These are phyloP conservation scores for Colletotrichum sp. DNA, from an alignment of 2,329 filamentous ascomycete genomes.

Conservation along the genomic window DNA sequence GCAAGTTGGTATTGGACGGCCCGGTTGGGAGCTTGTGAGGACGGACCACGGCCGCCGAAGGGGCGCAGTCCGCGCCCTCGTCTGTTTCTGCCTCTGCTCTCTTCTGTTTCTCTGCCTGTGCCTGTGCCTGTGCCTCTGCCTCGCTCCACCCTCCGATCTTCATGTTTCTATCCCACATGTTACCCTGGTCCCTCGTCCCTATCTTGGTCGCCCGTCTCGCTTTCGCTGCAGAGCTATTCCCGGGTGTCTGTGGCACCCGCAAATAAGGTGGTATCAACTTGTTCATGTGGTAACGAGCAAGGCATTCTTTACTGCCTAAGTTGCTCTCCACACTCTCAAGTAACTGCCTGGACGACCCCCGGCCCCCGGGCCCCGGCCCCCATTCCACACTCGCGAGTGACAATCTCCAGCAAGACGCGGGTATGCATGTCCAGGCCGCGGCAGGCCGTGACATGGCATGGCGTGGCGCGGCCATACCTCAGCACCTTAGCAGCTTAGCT, in stretches of 20 bases:
- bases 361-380: background rate
- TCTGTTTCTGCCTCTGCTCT: background rate
- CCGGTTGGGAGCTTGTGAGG: background rate
- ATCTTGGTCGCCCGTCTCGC: background rate
- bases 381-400: background rate
- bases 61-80: background rate
- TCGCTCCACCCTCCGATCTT: background rate
- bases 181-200: background rate
- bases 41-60: background rate
- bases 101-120: background rate
- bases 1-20: background rate
- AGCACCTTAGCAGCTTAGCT: background rate
- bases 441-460: conserved; percentile 7
- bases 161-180: background rate
- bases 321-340: background rate
- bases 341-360: background rate
- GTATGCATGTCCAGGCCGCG: conserved; percentile 9
- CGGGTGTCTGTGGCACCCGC: background rate
- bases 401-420: background rate
- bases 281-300: background rate
- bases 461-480: conserved; percentile 17
- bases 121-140: background rate
- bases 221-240: background rate
- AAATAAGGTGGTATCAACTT: background rate
- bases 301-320: background rate